Evolutionary conservation across 2,329 filamentous ascomycete species (phyloP), one percentile per base, ranked within the genome.

Genomic region (Daldinia sp.): DNA sequence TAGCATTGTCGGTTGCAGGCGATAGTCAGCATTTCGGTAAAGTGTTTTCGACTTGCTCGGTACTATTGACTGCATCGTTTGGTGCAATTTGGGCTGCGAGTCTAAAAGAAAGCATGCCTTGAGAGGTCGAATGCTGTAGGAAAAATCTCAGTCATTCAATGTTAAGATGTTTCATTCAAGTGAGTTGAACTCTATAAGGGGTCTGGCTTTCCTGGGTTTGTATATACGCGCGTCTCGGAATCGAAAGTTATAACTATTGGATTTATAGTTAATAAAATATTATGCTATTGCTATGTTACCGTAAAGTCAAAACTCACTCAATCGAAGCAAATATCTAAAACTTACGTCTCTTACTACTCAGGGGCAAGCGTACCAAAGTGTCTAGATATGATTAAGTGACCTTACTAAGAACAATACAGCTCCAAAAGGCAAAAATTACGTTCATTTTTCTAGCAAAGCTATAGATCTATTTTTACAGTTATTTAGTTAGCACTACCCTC

Each of bases 1-100:
- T 83, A 20, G 81, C 82, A 6, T 78, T 87, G 56, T 78, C 79
- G 18, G 74, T 84, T 42, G 83, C 83, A 4, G 77, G 80, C 66
- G 84, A 85, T 13, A 73, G 68, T 18, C 66, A 59, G 18, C 72
- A 70, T 41, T 71, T 71, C 46, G 62, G 54, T 37, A 72, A 66
- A 12, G 71, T 78, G 1, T 78, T 77, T 58, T 71, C 69, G 39
- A 63, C 63, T 10, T 77, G 75, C 46, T 74, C 74, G 20, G 68
- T 76, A 54, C 69, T 77, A 37, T 68, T 78, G 55, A 75, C 72
- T 2, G 74, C 73, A 37, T 72, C 75, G 4, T 73, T 76, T 30
- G 72, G 71, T 13, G 69, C 54, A 9, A 71, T 74, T 26, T 74
- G 73, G 74, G 74, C 68, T 13, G 74, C 72, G 39, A 75, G 72